Evolutionary conservation across 2,329 filamentous ascomycete genomes (phyloP).

Genomic region (Aspergillus versicolor): DNA sequence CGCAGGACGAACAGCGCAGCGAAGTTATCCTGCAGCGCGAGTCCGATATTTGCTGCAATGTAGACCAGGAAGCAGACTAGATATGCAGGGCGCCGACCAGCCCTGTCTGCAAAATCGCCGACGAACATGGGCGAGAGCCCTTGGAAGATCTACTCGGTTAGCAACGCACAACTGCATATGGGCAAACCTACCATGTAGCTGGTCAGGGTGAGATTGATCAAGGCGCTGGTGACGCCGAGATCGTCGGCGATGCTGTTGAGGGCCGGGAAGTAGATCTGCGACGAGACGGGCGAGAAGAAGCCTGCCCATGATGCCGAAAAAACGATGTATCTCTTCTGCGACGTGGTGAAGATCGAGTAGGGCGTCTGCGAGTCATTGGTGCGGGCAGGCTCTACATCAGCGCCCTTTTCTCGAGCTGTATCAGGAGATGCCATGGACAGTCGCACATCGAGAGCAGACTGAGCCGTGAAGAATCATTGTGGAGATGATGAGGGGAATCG

Average conservation of each 20-base stretch:
- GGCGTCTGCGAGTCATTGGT: neutral
- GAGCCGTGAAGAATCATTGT: too few relatives aligned
- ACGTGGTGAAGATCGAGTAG: neutral
- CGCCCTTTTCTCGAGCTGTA: neutral
- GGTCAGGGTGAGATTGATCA: constrained; percentile 57
- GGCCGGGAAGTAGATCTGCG: constrained; percentile 47
- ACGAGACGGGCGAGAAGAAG: constrained; percentile 47
- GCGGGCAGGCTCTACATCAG: neutral
- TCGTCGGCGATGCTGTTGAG: constrained; percentile 35
- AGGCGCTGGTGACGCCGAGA: constrained; percentile 24
- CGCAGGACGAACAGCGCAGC: constrained; percentile 39
- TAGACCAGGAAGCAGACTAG: constrained; percentile 54
- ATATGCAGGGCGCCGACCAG: constrained; percentile 53
- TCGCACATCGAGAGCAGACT: too few relatives aligned
- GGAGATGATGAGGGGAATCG: neutral
- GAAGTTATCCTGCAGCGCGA: constrained; percentile 40
- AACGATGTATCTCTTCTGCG: constrained; percentile 5
- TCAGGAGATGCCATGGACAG: neutral
- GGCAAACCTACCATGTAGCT: constrained; percentile 64
- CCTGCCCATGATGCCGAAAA: constrained; percentile 33
- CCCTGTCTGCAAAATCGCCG: constrained; percentile 52
- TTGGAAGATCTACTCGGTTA: constrained; percentile 47
- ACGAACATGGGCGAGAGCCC: constrained; percentile 54
- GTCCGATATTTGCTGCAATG: constrained; percentile 40
- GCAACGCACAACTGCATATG: constrained; percentile 23